Conservation (phyloP, 2,329 filamentous ascomycete genomes). For the Aspergillus puulaauensis region DNA sequence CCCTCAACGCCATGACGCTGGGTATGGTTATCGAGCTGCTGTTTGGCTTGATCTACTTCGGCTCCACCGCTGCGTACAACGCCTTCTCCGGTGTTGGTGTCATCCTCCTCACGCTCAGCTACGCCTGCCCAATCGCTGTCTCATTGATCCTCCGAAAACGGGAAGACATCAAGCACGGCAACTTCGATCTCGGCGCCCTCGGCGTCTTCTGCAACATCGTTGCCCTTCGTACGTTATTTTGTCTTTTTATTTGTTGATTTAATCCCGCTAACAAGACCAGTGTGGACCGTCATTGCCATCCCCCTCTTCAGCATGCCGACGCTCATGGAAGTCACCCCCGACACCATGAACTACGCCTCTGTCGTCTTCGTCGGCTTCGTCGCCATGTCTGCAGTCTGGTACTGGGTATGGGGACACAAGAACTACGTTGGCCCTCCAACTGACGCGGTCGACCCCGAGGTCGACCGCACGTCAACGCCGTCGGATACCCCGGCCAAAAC, state of each 20-base stretch:
- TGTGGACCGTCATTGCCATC: constrained; percentile 69
- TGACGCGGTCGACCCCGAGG: constrained; percentile 3
- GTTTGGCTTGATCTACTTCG: constrained; percentile 76
- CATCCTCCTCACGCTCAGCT: constrained; percentile 73
- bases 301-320: constrained; percentile 76
- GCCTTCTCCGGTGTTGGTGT: constrained; percentile 78
- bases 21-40: constrained; percentile 69
- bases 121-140: constrained; percentile 73
- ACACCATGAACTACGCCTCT: constrained; percentile 67
- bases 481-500: not conserved
- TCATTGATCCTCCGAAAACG: constrained; percentile 63
- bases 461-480: not conserved
- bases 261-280: constrained; percentile 52
- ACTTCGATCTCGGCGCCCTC: constrained; percentile 67
- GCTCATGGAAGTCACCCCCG: constrained; percentile 55
- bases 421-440: constrained; percentile 60
- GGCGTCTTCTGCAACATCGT: constrained; percentile 44
- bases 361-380: constrained; percentile 66
- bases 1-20: constrained; percentile 67
- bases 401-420: constrained; percentile 62
- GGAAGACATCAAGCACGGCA: constrained; percentile 62
- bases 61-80: constrained; percentile 73
- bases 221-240: not conserved
- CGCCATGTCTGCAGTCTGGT: constrained; percentile 62
- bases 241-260: not conserved